These are phyloP conservation scores for Striga asiatica DNA, from an alignment of 257 asterid genomes.

Conservation along the genomic window DNA sequence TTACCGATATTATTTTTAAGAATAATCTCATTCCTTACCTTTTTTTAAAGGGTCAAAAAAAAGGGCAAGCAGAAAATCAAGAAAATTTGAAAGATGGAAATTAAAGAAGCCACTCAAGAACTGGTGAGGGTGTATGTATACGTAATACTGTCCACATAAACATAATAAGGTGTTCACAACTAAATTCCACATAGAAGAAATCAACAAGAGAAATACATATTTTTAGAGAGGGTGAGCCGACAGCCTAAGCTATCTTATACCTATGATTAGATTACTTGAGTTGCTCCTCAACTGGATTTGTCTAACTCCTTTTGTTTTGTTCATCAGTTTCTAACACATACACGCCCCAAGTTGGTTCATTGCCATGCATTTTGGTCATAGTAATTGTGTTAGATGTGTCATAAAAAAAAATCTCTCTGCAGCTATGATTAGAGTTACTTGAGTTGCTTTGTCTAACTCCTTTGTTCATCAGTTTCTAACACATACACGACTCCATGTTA, in stretches of 20 bases:
- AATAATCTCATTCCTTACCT: no score
- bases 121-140: no score
- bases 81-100: no score
- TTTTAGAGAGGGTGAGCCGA: not conserved
- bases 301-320: constrained; percentile 1
- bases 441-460: constrained; percentile 9
- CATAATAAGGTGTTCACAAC: not conserved
- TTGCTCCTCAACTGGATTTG: constrained; percentile 5
- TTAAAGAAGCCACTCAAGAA: no score
- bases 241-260: not conserved
- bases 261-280: constrained; percentile 5
- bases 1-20: no score
- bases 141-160: no score
- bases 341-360: constrained; percentile 30
- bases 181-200: constrained; percentile 14
- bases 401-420: no score
- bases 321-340: not conserved
- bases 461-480: not conserved
- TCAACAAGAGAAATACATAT: not conserved
- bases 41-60: no score
- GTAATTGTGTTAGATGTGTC: no score
- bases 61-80: no score
- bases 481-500: constrained; percentile 25
- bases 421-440: constrained; percentile 4
- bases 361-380: constrained; percentile 13